Evolutionary conservation across 2,329 filamentous ascomycete species (phyloP), one percentile per base, ranked within the genome.

Genomic region (Aspergillus ruber): DNA sequence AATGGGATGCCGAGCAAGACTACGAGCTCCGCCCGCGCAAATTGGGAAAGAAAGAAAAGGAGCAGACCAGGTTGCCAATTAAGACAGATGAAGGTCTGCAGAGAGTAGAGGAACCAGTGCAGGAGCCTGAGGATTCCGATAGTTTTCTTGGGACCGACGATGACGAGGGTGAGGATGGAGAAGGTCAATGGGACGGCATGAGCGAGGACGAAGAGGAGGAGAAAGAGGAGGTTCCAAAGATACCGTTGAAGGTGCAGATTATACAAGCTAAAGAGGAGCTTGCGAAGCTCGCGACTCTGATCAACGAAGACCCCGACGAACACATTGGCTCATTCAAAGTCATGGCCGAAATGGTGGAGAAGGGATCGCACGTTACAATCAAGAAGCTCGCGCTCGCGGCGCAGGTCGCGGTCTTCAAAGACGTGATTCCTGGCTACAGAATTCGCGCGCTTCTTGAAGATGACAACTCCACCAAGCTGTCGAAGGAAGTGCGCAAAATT

Each of bases 221-320:
- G 32, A 66, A 73, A 48, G 68, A 66, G 20, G 68, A 71, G 18
- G 77, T 78, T 50, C 83, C 86, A 1, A 79, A 82, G 55, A 74
- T 94, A 25, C 82, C 90, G 1, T 76, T 85, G 53, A 80, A 84
- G 49, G 81, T 95, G 61, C 88, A 95, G 67, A 86, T 98, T 43
- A 59, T 88, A 20, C 81, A 86, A 52, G 90, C 90, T 8, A 95
- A 98, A 67, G 93, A 97, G 64, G 90, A 97, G 62, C 73, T 98
- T 48, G 91, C 93, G 17, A 84, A 85, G 58, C 80, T 94, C 50
- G 93, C 90, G 2, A 78, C 79, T 42, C 73, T 84, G 44, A 78
- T 98, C 61, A 96, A 93, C 59, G 90, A 97, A 66, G 85, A 93
- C 52, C 93, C 93, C 0, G 94, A 98, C 65, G 91, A 96, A 64